Evolutionary conservation across 805 yeast genomes (phyloP).

Genomic region (Zygotorulaspora chibaensis): DNA sequence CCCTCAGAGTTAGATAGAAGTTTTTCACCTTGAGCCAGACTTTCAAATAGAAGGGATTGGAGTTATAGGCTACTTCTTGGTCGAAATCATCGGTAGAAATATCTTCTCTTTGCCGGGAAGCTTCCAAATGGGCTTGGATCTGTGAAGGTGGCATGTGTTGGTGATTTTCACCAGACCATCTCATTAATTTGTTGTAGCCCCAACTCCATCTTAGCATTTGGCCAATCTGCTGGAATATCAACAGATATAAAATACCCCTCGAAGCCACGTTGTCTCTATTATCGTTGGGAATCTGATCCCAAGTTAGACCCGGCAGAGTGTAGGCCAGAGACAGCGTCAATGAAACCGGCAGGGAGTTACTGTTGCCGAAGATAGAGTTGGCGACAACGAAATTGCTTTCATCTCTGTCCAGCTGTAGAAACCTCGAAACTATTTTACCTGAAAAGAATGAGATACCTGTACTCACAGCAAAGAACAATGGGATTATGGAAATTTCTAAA

Average conservation of each 20-base stretch:
- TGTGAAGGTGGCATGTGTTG: slow-evolving; percentile 32
- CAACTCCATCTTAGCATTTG: slow-evolving; percentile 83
- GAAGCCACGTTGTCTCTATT: slow-evolving; percentile 66
- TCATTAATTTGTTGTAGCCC: slow-evolving; percentile 72
- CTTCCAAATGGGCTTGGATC: slow-evolving; percentile 18
- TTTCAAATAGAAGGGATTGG: slow-evolving; percentile 17
- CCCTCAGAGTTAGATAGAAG: slow-evolving; percentile 28
- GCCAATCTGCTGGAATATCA: slow-evolving; percentile 78
- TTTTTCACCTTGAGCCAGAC: slow-evolving; percentile 9
- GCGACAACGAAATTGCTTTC: slow-evolving; percentile 92
- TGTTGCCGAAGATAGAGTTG: slow-evolving; percentile 95
- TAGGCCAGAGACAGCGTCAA: slow-evolving; percentile 74
- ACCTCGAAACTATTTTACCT: slow-evolving; percentile 50
- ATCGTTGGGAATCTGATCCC: slow-evolving; percentile 71
- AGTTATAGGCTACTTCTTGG: neutral
- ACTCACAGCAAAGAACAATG: slow-evolving; percentile 76
- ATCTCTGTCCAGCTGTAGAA: slow-evolving; percentile 58
- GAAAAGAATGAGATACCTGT: slow-evolving; percentile 69
- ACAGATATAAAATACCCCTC: slow-evolving; percentile 67
- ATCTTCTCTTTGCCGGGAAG: slow-evolving; percentile 8
- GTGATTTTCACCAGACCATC: slow-evolving; percentile 39
- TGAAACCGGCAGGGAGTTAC: slow-evolving; percentile 91
- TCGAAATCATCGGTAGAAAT: neutral
- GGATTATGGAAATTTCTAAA: slow-evolving; percentile 76
- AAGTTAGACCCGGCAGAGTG: slow-evolving; percentile 67